A percentile compares a stretch with the other conserved stretches of the same genome.
These are phyloP conservation scores for Ophiostoma himal-ulmi DNA, from an alignment of 2,329 filamentous ascomycete species.

Conservation along the genomic window DNA sequence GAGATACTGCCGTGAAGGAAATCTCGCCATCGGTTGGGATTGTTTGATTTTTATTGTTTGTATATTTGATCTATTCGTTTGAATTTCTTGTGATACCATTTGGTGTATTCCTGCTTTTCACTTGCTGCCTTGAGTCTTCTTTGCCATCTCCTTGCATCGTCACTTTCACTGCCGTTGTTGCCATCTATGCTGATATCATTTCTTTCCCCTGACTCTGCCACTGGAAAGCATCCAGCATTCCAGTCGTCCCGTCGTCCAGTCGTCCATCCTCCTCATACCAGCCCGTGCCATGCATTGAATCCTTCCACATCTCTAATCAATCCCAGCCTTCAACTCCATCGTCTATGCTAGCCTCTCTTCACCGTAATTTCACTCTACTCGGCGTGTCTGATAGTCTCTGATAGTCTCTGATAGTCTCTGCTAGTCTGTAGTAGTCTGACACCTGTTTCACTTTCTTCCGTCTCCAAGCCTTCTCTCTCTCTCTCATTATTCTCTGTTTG, in stretches of 20 bases:
- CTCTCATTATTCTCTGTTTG: not conserved
- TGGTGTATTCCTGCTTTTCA: not conserved
- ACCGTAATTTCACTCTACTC: constrained; percentile 3
- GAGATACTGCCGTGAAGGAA: not conserved
- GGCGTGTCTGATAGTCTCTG: not conserved
- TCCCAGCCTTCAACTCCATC: not conserved
- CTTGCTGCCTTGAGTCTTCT: not conserved
- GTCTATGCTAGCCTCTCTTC: not conserved
- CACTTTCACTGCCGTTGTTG: not conserved
- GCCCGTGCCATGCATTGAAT: not conserved
- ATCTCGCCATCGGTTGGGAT: not conserved
- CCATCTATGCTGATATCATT: too few species aligned
- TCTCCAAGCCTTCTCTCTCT: not conserved
- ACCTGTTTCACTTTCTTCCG: not conserved
- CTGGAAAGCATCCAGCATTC: not conserved
- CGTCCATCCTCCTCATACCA: not conserved
- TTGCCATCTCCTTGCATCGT: not conserved
- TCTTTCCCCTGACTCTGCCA: not conserved
- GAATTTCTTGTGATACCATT: not conserved
- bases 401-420: not conserved
- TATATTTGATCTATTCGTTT: not conserved
- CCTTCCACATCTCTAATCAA: not conserved
- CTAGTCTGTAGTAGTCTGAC: not conserved
- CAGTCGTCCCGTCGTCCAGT: constrained; percentile 1
- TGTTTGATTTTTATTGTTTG: not conserved